These are phyloP conservation scores for Orbilia quercus DNA, from an alignment of 2,329 filamentous ascomycete genomes.

Conservation along the genomic window DNA sequence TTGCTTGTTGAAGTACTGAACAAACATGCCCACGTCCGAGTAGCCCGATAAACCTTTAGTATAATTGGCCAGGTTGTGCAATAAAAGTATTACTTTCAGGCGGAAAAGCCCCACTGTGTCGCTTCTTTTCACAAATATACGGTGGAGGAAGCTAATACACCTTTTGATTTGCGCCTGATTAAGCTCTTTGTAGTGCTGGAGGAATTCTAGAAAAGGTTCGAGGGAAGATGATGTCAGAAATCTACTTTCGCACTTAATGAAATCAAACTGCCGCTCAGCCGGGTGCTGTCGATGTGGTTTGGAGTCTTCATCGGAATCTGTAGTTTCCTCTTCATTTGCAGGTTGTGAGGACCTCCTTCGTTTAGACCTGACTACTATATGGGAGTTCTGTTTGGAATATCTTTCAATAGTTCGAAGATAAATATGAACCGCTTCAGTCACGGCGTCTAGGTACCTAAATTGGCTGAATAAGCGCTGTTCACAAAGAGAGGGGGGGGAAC, in stretches of 20 bases:
- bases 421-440: constrained; percentile 89
- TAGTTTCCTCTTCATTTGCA: constrained; percentile 68
- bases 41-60: constrained; percentile 80
- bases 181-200: constrained; percentile 82
- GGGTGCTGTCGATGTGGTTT: constrained; percentile 76
- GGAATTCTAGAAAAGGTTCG: constrained; percentile 86
- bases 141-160: constrained; percentile 92
- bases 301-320: constrained; percentile 80
- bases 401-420: constrained; percentile 91
- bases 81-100: constrained; percentile 86
- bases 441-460: constrained; percentile 79
- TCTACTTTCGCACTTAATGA: constrained; percentile 80
- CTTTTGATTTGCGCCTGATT: constrained; percentile 84
- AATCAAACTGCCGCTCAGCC: constrained; percentile 93
- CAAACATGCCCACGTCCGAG: constrained; percentile 90
- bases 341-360: constrained; percentile 61
- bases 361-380: constrained; percentile 86
- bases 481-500: not conserved
- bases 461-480: not conserved
- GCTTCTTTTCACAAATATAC: constrained; percentile 93
- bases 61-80: constrained; percentile 92
- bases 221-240: constrained; percentile 87
- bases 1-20: constrained; percentile 83
- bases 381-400: constrained; percentile 93
- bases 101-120: constrained; percentile 88